phyloP scores from a whole-genome alignment of 331 rosid species.

The Acacia pycnantha region DNA sequence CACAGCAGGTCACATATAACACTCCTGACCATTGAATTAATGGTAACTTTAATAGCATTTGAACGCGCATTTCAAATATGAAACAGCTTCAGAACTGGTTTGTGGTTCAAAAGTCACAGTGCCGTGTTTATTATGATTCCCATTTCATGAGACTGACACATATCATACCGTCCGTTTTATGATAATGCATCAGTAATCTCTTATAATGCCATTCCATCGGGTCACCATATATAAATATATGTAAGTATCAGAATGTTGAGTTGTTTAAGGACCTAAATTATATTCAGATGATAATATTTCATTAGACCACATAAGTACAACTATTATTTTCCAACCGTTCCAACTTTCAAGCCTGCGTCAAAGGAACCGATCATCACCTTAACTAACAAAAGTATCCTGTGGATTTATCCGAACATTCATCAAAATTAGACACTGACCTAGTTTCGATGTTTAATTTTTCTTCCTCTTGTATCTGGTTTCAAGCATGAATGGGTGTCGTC shows the following conservation, averaged over 20 bases:
- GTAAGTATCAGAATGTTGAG: not conserved
- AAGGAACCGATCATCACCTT: not conserved
- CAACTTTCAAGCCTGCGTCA: not conserved
- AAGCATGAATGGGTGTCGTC: slow-evolving; percentile 32
- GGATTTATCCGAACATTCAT: not conserved
- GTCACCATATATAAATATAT: not conserved
- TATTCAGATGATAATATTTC: not conserved
- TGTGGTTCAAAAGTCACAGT: not conserved
- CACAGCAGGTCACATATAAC: not conserved
- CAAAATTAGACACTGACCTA: not conserved
- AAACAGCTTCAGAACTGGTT: not conserved
- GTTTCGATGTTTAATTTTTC: not conserved
- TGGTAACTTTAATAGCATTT: not conserved
- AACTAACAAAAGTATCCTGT: not conserved
- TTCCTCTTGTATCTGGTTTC: not conserved
- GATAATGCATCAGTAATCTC: not conserved
- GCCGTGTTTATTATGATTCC: not conserved
- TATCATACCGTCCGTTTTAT: not conserved
- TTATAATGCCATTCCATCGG: not conserved
- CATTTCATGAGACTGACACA: not conserved
- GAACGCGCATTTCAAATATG: not conserved
- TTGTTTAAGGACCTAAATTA: not conserved
- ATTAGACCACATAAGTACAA: not conserved
- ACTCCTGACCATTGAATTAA: not conserved
- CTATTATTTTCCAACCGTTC: not conserved